Conservation (phyloP, 1,139 yeast genomes). For the Nakaseomyces nivariensis region DNA sequence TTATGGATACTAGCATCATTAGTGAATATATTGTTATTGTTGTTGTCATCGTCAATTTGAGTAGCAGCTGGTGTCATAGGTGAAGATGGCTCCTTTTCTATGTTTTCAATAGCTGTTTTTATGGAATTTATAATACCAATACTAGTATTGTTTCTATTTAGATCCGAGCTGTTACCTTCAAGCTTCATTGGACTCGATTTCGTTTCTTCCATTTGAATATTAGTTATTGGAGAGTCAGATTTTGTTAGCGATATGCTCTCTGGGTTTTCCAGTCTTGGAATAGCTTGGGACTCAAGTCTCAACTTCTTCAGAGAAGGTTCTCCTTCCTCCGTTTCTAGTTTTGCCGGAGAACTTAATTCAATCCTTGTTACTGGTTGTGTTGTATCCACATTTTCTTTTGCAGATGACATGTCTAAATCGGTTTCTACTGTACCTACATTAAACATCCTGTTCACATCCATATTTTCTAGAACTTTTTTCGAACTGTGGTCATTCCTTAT, state of each 20-base stretch:
- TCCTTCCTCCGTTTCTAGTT: conserved; percentile 9
- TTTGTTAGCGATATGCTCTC: conserved; percentile 1
- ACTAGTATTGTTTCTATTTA: not conserved
- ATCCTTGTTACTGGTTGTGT: conserved; percentile 16
- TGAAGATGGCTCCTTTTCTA: not conserved
- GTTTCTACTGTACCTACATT: not conserved
- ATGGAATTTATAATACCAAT: conserved; percentile 3
- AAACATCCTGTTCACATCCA: conserved; percentile 19
- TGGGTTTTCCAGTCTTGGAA: conserved; percentile 12
- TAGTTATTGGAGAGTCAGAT: conserved; percentile 7
- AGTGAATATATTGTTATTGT: conserved; percentile 4
- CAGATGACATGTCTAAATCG: not conserved
- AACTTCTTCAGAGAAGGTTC: conserved; percentile 15
- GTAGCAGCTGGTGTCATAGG: not conserved
- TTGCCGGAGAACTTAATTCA: conserved; percentile 16
- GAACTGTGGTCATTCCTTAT: not conserved
- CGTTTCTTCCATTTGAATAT: conserved; percentile 10
- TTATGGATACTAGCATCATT: conserved; percentile 1
- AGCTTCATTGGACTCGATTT: conserved; percentile 14
- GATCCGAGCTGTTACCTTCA: not conserved
- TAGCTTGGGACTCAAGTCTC: conserved; percentile 11
- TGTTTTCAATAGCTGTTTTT: not conserved
- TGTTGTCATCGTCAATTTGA: not conserved
- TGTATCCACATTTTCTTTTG: conserved; percentile 4
- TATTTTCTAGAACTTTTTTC: conserved; percentile 11